phyloP scores from a whole-genome alignment of 805 yeast species.

The Naumovozyma castellii region DNA sequence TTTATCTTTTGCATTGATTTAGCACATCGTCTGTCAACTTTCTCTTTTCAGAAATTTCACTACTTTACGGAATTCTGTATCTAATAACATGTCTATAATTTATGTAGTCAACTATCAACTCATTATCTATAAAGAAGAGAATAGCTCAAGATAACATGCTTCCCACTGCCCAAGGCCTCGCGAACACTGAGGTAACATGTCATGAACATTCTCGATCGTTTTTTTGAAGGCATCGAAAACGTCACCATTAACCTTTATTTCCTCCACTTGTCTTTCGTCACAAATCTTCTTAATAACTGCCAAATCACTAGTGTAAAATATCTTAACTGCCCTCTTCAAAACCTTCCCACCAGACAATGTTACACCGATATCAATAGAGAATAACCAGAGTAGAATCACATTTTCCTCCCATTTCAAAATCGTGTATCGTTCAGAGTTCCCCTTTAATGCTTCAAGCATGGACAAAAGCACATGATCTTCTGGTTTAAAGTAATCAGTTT shows the following conservation, averaged over 20 bases:
- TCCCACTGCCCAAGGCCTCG: conserved; percentile 16
- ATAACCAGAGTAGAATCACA: conserved; percentile 20
- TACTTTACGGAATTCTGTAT: neutral
- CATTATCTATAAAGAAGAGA: no score
- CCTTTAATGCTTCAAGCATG: conserved; percentile 14
- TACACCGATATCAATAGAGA: conserved; percentile 18
- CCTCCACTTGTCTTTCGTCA: conserved; percentile 15
- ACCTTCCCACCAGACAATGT: conserved; percentile 6
- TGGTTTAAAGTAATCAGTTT: conserved; percentile 9
- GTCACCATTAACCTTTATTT: conserved; percentile 5
- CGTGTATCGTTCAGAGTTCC: conserved; percentile 19
- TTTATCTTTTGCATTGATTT: no score
- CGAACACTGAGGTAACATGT: conserved; percentile 9
- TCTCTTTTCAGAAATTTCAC: neutral
- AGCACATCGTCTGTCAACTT: neutral
- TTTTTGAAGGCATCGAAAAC: conserved; percentile 13
- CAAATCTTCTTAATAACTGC: neutral
- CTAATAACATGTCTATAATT: no score
- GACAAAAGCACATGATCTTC: conserved; percentile 17
- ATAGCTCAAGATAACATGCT: conserved; percentile 12
- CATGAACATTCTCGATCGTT: conserved; percentile 7
- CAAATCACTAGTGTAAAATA: conserved; percentile 13
- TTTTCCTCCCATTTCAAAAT: conserved; percentile 7
- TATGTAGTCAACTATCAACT: no score
- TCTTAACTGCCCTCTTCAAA: conserved; percentile 16